Evolutionary conservation across 306 rosid genomes (phyloP).

Genomic region (Adenanthera pavonina): DNA sequence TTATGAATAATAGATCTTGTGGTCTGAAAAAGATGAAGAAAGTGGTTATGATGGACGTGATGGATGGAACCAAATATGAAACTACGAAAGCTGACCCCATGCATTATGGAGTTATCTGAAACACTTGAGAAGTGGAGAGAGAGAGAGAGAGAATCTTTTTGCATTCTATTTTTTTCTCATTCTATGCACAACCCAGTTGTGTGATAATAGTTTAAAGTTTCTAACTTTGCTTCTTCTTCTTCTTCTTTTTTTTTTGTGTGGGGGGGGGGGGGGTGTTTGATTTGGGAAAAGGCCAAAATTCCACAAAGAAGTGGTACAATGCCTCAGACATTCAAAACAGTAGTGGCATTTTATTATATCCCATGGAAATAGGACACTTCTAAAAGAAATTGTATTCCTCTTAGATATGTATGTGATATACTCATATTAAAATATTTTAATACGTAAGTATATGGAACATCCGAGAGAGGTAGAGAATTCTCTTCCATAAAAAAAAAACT

Average conservation of each 20-base stretch:
- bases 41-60: slow-evolving; percentile 49
- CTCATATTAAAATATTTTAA: background rate
- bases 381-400: too few relatives aligned
- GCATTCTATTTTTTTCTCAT: slow-evolving; percentile 22
- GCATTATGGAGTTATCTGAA: slow-evolving; percentile 56
- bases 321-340: slow-evolving; percentile 27
- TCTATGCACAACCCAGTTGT: slow-evolving; percentile 33
- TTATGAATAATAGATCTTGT: slow-evolving; percentile 38
- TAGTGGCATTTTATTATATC: background rate
- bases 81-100: slow-evolving; percentile 57
- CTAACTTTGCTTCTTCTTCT: slow-evolving; percentile 24
- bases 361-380: background rate
- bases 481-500: background rate
- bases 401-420: background rate
- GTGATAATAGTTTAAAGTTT: slow-evolving; percentile 28
- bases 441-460: too few relatives aligned
- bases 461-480: background rate
- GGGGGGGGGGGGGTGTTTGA: slow-evolving; percentile 21
- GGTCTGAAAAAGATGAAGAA: slow-evolving; percentile 33
- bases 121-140: slow-evolving; percentile 38
- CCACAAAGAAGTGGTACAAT: slow-evolving; percentile 25
- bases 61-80: slow-evolving; percentile 53
- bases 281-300: slow-evolving; percentile 33
- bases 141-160: slow-evolving; percentile 49
- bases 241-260: too few relatives aligned